Base-by-base conservation (phyloP, 1,284 basidiomycete species). In the Melampsora larici-populina region DNA sequence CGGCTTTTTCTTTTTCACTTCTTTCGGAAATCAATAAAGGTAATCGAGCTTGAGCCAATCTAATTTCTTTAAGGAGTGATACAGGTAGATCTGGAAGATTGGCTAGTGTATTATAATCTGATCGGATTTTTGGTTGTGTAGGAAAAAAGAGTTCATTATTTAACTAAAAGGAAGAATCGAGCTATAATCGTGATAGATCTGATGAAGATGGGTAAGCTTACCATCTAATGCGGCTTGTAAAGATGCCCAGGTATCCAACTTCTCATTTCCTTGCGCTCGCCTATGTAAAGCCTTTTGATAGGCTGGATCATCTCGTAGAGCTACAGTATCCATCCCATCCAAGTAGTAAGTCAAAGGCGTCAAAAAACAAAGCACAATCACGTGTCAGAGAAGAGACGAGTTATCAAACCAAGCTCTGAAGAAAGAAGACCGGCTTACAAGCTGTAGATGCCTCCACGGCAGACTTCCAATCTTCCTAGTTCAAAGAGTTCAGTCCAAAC, bases 261-360 rank as follows among this genome's bases (percentile, higher is more conserved):
- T 86, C 79, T 94, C 92, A 82, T 94, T 97, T 0, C 92, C 91
- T 29, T 88, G 83, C 1, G 94, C 94, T 21, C 96, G 89, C 80
- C 96, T 87, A 82, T 94, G 92, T 1, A 97, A 86, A 0, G 91
- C 94, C 84, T 97, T 98, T 80, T 91, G 83, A 82, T 98, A 97
- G 17, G 85, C 83, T 4, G 92, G 91, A 81, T 96, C 91, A 81
- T 97, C 92, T 26, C 87, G 84, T 17, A 99, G 87, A 8, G 96
- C 95, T 96, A 80, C 36, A 78, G 70, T 49, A 21, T 49, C 13
- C 21, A 58, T 58, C 26, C 26, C 55, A 24, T 58, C 11, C 40
- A 55, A 69, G 75, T 31, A 62, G 48, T 7, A 26, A 33, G 33
- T 51, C n/a, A 51, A 36, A 24, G 18, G 40, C 29, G 8, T n/a